Evolutionary conservation across 352 stramenopile species (phyloP).

Genomic region (Phytophthora kernoviae): DNA sequence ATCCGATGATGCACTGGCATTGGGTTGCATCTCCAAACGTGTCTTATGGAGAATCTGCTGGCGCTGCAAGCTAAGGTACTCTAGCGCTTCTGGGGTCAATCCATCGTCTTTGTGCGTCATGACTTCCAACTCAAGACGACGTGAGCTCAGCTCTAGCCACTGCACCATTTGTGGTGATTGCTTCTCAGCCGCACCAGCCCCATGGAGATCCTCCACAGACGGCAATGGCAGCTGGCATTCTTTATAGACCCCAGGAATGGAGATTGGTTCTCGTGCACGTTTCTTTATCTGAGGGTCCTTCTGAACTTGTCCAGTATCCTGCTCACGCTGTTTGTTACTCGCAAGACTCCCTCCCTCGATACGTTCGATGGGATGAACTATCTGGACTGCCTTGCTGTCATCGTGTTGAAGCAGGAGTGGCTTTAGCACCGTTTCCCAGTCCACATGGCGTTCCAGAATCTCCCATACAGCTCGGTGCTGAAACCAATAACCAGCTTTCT

Average conservation of each 20-base stretch:
- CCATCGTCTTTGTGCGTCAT: conserved; percentile 11
- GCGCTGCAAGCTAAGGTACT: conserved; percentile 8
- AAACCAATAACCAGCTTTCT: conserved; percentile 7
- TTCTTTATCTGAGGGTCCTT: too few relatives aligned
- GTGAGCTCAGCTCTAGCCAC: conserved; percentile 9
- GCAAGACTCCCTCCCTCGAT: too few relatives aligned
- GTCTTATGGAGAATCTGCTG: conserved; percentile 8
- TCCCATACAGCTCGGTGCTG: conserved; percentile 16
- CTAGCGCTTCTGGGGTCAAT: conserved; percentile 1
- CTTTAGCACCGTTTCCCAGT: conserved; percentile 15
- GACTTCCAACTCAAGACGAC: conserved; percentile 9
- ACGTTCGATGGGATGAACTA: too few relatives aligned
- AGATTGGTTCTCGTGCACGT: too few relatives aligned
- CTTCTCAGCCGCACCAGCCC: background rate
- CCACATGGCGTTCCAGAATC: conserved; percentile 8
- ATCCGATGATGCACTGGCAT: background rate
- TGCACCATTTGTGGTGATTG: background rate
- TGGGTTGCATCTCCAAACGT: background rate
- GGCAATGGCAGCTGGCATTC: too few relatives aligned
- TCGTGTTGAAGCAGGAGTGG: background rate
- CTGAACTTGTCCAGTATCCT: too few relatives aligned
- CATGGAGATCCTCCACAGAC: too few relatives aligned
- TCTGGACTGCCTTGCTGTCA: too few relatives aligned
- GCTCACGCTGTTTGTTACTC: too few relatives aligned
- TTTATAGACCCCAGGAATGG: too few relatives aligned